Conservation (phyloP, 805 yeast genomes). For the Saccharomycodes ludwigii region DNA sequence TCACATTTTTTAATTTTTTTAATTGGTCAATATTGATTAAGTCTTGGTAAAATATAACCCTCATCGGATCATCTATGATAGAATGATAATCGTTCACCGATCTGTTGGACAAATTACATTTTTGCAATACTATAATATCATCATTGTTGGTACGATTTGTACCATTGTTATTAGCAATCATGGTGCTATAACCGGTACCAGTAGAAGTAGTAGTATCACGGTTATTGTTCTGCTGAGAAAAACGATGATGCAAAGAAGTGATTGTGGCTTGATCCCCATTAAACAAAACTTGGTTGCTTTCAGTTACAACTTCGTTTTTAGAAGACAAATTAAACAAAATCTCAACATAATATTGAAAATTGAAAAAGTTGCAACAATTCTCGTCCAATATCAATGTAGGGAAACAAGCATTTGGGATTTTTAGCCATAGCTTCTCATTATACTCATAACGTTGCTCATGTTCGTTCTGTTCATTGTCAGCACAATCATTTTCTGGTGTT, state of each 20-base stretch:
- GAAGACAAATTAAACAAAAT: conserved; percentile 72
- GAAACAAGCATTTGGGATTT: conserved; percentile 75
- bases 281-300: conserved; percentile 16
- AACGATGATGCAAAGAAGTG: no score
- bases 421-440: conserved; percentile 45
- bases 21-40: conserved; percentile 72
- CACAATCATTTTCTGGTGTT: background rate
- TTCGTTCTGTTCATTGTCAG: background rate
- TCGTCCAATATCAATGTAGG: conserved; percentile 64
- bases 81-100: background rate
- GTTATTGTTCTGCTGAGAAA: no score
- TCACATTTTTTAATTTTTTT: conserved; percentile 63
- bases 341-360: conserved; percentile 78
- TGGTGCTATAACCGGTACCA: no score
- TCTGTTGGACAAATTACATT: background rate
- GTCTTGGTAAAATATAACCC: conserved; percentile 16
- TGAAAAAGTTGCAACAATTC: conserved; percentile 34
- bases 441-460: conserved; percentile 37
- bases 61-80: background rate
- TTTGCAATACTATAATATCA: background rate
- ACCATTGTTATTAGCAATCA: no score
- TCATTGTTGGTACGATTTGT: background rate
- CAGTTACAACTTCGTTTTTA: conserved; percentile 28
- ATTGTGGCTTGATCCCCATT: no score
- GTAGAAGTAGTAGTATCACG: no score